Evolutionary conservation across 805 yeast genomes (phyloP).

Genomic region (Cyberlindnera meyerae): DNA sequence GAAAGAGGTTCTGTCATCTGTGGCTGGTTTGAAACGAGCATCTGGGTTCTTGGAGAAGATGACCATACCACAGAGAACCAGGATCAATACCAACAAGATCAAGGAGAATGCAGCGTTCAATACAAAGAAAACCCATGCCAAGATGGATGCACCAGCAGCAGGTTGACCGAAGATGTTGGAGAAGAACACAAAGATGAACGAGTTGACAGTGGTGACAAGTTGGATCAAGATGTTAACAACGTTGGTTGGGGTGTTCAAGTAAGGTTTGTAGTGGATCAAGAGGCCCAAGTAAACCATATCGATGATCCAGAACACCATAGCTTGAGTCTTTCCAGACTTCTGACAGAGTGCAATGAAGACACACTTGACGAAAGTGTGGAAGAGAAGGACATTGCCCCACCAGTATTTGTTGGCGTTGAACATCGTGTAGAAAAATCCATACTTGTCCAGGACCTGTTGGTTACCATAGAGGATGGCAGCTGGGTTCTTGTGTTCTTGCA

Average conservation of each 20-base stretch:
- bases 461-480: slow-evolving; percentile 87
- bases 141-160: slow-evolving; percentile 69
- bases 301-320: slow-evolving; percentile 66
- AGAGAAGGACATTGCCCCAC: slow-evolving; percentile 67
- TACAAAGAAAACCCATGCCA: slow-evolving; percentile 90
- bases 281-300: slow-evolving; percentile 67
- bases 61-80: slow-evolving; percentile 60
- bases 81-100: slow-evolving; percentile 62
- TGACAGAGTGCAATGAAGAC: slow-evolving; percentile 77
- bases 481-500: slow-evolving; percentile 62
- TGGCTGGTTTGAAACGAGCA: slow-evolving; percentile 81
- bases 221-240: slow-evolving; percentile 67
- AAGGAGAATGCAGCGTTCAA: slow-evolving; percentile 86
- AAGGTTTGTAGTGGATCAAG: slow-evolving; percentile 65
- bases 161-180: slow-evolving; percentile 81
- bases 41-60: slow-evolving; percentile 81
- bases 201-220: slow-evolving; percentile 69
- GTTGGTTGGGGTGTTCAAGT: slow-evolving; percentile 78
- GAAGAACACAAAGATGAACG: slow-evolving; percentile 81
- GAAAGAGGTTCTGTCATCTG: slow-evolving; percentile 90
- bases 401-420: slow-evolving; percentile 76
- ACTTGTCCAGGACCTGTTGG: slow-evolving; percentile 62
- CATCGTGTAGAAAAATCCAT: slow-evolving; percentile 88
- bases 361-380: slow-evolving; percentile 60
- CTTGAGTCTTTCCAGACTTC: slow-evolving; percentile 75